These are phyloP conservation scores for Gigaspora rosea DNA, from an alignment of 192 early-diverging fungal species.

Conservation along the genomic window DNA sequence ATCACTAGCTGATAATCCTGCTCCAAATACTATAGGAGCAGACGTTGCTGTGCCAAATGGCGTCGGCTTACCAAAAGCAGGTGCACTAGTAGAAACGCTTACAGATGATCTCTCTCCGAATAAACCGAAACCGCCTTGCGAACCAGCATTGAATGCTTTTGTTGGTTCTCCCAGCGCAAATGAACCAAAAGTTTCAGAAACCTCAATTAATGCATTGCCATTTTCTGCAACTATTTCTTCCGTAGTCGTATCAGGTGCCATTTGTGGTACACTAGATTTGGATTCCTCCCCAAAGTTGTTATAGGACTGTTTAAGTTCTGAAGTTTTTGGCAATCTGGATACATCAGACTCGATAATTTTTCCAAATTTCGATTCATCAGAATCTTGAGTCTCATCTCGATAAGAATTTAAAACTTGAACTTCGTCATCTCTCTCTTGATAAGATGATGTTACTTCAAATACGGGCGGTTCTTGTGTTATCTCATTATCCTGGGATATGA, in stretches of 20 bases:
- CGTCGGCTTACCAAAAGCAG: not conserved
- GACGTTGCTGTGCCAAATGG: not conserved
- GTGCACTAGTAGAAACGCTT: not conserved
- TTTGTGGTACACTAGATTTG: not conserved
- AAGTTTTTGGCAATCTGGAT: not conserved
- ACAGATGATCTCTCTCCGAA: not conserved
- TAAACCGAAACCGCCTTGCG: not conserved
- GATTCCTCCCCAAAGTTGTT: not conserved
- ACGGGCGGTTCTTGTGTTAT: too few species aligned
- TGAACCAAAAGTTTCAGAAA: not conserved
- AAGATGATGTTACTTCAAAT: too few species aligned
- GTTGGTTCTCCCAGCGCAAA: not conserved
- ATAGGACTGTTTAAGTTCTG: not conserved
- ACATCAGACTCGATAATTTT: not conserved
- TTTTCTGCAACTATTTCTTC: not conserved
- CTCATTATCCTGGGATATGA: too few species aligned
- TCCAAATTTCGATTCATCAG: not conserved
- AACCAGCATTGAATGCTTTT: not conserved
- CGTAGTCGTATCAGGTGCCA: not conserved
- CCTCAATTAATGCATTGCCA: not conserved
- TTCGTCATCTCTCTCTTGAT: not conserved
- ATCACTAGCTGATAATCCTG: not conserved
- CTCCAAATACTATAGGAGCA: not conserved
- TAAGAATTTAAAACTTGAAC: not conserved
- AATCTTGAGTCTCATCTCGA: not conserved